Evolutionary conservation across 2,329 filamentous ascomycete genomes (phyloP), one percentile per base, ranked within the genome.

Genomic region (Colletotrichum trifolii): DNA sequence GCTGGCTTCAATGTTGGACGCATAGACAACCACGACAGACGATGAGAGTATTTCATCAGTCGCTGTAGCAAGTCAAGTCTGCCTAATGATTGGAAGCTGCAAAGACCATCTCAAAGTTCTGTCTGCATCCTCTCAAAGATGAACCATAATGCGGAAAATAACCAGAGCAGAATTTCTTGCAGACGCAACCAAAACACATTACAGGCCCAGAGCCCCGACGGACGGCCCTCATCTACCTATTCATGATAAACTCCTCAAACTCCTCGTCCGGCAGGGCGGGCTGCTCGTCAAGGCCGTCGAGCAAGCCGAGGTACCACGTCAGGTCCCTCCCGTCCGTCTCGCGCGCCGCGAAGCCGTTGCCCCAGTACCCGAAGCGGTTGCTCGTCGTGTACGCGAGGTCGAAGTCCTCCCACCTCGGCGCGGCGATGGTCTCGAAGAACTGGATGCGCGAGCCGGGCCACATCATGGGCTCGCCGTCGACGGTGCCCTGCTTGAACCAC

Each of bases 401-500:
- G n/a, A 68, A 73, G 40, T 73, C 71, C 46, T 74, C 72, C 71
- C 71, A 73, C 6, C 71, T 66, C 6, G 72, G 72, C 1, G 66
- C 67, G 46, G 66, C 62, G 39, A 73, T 60, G 0, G 70, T 68
- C 67, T 74, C 70, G 3, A 73, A 70, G 62, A 70, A 72, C 50
- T 73, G 71, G 39, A 73, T 68, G 0, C 69, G 63, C 6, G 68
- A 71, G 6, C 72, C 71, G 1, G 71, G 71, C 70, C 70, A 74
- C 68, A 72, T 70, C 67, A 71, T 72, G 2, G 69, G 66, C 53
- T 71, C 69, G 10, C 70, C 68, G 33, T 71, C 68, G 9, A 70
- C 68, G 5, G 69, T 72, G 36, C 71, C 71, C 8, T 68, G 65
- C 66, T 74, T 74, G 67, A 71, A 73, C 71, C 72, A 73, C 17